phyloP scores from a whole-genome alignment of 2,329 filamentous ascomycete genomes.

The Fusarium newnesense region DNA sequence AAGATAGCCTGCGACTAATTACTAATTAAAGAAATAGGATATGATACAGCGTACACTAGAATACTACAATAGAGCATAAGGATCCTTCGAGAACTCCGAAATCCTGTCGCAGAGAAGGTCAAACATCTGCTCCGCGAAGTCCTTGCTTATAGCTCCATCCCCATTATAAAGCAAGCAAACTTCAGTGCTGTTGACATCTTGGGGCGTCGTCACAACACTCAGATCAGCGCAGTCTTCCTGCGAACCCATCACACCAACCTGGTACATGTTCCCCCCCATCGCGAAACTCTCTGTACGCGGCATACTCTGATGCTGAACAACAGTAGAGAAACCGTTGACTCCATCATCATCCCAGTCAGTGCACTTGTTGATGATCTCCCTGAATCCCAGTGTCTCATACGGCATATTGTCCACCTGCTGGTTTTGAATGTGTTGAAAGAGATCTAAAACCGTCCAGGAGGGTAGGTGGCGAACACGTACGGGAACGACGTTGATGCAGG shows the following conservation, averaged over 20 bases:
- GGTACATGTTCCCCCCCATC: conserved; percentile 32
- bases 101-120: conserved; percentile 21
- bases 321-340: conserved; percentile 32
- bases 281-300: conserved; percentile 3
- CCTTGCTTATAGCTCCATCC: not conserved
- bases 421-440: conserved; percentile 53
- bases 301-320: conserved; percentile 44
- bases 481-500: conserved; percentile 29
- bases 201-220: conserved; percentile 39
- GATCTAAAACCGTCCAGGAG: conserved; percentile 48
- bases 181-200: conserved; percentile 13
- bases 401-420: conserved; percentile 50
- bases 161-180: conserved; percentile 34
- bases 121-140: conserved; percentile 18
- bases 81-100: conserved; percentile 10
- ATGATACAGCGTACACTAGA: rapidly evolving
- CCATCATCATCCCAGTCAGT: conserved; percentile 36
- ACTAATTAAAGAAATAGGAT: not conserved
- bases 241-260: conserved; percentile 30
- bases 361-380: conserved; percentile 39
- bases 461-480: conserved; percentile 17
- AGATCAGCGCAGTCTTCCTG: conserved; percentile 38
- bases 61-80: not conserved
- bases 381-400: conserved; percentile 40
- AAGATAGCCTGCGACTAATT: not conserved